Conservation (phyloP, 2,329 filamentous ascomycete species). For the Ascochyta pisi region DNA sequence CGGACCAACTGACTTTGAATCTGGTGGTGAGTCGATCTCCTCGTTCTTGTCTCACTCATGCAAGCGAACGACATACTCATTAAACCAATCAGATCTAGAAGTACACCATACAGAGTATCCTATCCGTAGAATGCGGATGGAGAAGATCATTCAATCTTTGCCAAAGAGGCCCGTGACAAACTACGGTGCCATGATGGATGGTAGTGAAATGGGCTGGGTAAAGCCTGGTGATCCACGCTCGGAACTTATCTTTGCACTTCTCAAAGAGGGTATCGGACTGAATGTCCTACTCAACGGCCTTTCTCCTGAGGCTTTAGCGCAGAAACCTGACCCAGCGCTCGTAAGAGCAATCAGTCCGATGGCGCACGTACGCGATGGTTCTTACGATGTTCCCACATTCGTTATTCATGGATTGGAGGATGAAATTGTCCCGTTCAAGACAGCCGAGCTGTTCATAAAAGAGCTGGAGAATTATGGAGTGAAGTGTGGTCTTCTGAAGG, state of each 20-base stretch:
- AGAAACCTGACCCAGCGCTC: background rate
- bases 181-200: conserved; percentile 11
- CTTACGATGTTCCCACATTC: conserved; percentile 22
- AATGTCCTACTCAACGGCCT: conserved; percentile 21
- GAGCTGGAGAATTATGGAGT: conserved; percentile 6
- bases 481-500: conserved; percentile 6
- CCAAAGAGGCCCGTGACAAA: conserved; percentile 3
- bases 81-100: no score
- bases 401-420: conserved; percentile 21
- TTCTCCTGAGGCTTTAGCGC: background rate
- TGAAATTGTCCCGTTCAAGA: conserved; percentile 16
- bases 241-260: conserved; percentile 15
- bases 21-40: conserved; percentile 21
- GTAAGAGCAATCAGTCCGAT: conserved; percentile 18
- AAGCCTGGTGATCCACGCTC: conserved; percentile 19
- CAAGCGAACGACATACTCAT: no score
- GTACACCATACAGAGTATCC: no score
- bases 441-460: conserved; percentile 3
- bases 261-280: conserved; percentile 18
- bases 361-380: conserved; percentile 16
- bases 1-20: conserved; percentile 36
- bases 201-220: conserved; percentile 11
- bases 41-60: no score
- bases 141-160: no score
- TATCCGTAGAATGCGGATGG: no score